Percentiles rank a stretch among this genome's conserved stretches.
Evolutionary conservation across 345 rosid species (phyloP).

Genomic region (Anastatica hierochuntica): DNA sequence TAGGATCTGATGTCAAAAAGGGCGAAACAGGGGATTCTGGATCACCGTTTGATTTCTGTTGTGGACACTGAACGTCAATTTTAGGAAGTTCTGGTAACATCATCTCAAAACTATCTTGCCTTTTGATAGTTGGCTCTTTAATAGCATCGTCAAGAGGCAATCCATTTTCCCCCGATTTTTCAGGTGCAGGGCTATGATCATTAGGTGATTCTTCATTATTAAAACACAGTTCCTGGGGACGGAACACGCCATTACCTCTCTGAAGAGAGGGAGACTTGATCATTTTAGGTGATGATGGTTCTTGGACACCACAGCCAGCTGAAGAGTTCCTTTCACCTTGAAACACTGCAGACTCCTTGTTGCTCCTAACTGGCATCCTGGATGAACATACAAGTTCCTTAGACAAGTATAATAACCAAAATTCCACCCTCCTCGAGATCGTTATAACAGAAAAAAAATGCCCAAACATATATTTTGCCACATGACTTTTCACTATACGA

Average conservation of each 20-base stretch:
- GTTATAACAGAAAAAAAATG: background rate
- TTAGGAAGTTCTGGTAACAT: conserved; percentile 83
- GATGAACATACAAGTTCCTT: conserved; percentile 16
- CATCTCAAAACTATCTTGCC: conserved; percentile 98
- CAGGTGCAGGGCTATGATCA: conserved; percentile 63
- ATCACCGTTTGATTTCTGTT: conserved; percentile 69
- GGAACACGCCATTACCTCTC: conserved; percentile 49
- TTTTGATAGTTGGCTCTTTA: conserved; percentile 78
- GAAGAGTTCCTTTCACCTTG: conserved; percentile 85
- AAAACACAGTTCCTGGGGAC: conserved; percentile 47
- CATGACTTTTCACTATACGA: conserved; percentile 2
- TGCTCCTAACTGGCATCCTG: conserved; percentile 84
- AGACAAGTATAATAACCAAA: conserved; percentile 12
- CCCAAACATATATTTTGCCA: background rate
- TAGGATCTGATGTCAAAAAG: conserved; percentile 91
- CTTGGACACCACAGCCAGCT: conserved; percentile 66
- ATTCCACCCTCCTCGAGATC: background rate
- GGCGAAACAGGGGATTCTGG: conserved; percentile 99
- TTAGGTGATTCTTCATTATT: conserved; percentile 65
- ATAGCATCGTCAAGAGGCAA: conserved; percentile 41
- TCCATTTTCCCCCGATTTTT: conserved; percentile 61
- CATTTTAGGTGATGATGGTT: conserved; percentile 76
- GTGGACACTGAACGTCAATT: conserved; percentile 61
- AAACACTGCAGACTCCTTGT: conserved; percentile 53
- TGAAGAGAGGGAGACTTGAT: conserved; percentile 86